Evolutionary conservation across 2,329 filamentous ascomycete genomes (phyloP), one percentile per base, ranked within the genome.

Genomic region (Podosphaera aphanis): DNA sequence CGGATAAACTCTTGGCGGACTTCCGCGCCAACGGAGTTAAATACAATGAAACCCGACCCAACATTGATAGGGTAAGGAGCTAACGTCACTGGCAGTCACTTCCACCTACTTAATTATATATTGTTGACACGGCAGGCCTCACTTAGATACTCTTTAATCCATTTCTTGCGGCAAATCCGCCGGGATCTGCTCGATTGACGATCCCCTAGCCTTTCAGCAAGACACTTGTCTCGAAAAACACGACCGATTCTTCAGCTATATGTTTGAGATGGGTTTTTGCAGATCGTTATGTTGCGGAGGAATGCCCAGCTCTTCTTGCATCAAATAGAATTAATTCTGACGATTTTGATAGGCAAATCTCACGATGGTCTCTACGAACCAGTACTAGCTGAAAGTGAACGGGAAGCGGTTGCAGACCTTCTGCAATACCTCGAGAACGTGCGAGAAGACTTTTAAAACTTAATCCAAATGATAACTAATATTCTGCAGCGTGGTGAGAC

Each of bases 361-460:
- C 78, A 78, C 63, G 82, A 88, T 70, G 78, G 77, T 53, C 71
- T 84, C 52, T 86, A 88, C 62, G 83, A 90, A 62, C 79, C 81
- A 45, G 82, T 90, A 47, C 73, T 98, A 50, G 86, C 86, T 57
- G 90, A 98, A 60, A 93, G 82, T 65, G 90, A 98, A 66, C 77
- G 90, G 58, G 90, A 95, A 67, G 90, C 90, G 46, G 90, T 98
- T 46, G 86, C 90, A 53, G 90, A 98, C 61, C 70, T 98, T 49
- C 70, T 98, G 16, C 83, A 88, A 61, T 95, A 93, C 62, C 77
- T 98, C 53, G 90, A 98, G 66, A 94, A 95, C 61, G 90, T 95
- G 68, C 39, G 56, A 36, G 44, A 33, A 27, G 25, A n/a, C 33
- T 13, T 36, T 16, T 35, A 16, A 33, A 13, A 33, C 29, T 33